Evolutionary conservation across 768 basidiomycete species (phyloP), one percentile per base, ranked within the genome.

Genomic region (Suillus occidentalis): DNA sequence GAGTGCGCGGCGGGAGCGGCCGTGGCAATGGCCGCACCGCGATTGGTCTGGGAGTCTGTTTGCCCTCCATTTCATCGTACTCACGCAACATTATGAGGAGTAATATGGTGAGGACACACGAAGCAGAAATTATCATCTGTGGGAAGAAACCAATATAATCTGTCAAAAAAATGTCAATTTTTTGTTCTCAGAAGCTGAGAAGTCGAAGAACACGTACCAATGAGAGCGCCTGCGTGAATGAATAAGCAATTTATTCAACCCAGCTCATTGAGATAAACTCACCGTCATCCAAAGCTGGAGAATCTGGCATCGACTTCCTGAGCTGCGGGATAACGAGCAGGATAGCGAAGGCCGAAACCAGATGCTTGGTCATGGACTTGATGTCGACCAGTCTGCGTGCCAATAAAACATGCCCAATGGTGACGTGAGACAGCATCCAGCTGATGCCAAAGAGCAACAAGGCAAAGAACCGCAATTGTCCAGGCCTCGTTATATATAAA

Each of bases 121-220:
- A 70, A 9, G 78, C 77, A n/a, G 77, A 72, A 36, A 83, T 72
- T 31, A 85, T 74, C 83, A 87, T 85, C 70, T 87, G 86, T 6
- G 85, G 84, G 70, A 87, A 86, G 71, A 81, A 85, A 2, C 85
- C 86, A 56, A 88, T 85, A 53, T 76, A 76, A 68, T 86, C 84
- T 86, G 65, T 47, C n/a, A 16, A 25, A 6, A 25, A 6, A 28
- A 12, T 6, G 53, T 39, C 25, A 59, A n/a, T 25, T 2, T 28
- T 25, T 20, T n/a, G 5, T 47, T n/a, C 10, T 31, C 13, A 63
- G 22, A 57, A 42, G 18, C 28, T 6, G 10, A 10, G 18, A 40
- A 25, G 8, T 22, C 31, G 4, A 13, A 20, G 34, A 53, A 25
- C 37, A 68, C 76, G 59, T 72, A 84, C 84, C 84, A 58, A 85